Evolutionary conservation across 768 basidiomycete genomes (phyloP), one percentile per base, ranked within the genome.

Genomic region (Calocera viscosa): DNA sequence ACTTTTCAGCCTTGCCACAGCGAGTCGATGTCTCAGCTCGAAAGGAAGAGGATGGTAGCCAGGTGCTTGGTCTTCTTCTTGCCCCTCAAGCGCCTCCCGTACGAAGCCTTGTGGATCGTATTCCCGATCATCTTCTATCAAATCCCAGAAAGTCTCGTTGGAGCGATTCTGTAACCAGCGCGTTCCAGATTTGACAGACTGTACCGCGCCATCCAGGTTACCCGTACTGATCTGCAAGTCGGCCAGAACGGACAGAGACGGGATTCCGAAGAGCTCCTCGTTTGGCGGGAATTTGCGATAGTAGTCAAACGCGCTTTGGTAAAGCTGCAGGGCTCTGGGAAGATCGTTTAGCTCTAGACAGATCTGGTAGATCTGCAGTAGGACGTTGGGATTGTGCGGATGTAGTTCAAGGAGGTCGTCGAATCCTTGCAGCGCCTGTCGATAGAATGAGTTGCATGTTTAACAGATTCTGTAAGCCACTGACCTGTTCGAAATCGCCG

Each of bases 111-210:
- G 69, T 22, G 81, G 72, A 72, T 93, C 91, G 72, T 84, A 99
- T 76, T 99, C 95, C 63, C 94, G 80, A 73, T 99, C 95, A 73
- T 99, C 94, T 33, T 82, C 83, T 65, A 86, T 83, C 24, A 81
- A 74, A 70, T 93, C 90, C 93, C 94, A 97, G 67, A 87, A 86
- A 73, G 89, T 87, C 53, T 82, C 78, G 34, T 72, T 69, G n/a
- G 77, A 78, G 34, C 95, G 79, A 0, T 91, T 91, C 74, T 97
- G 91, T n/a, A 97, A 75, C 95, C 95, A 98, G 66, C 95, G 78
- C 64, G 84, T 87, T 0, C 94, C 94, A 64, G 79, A 80, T 60
- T 88, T 81, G 64, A 95, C 86, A 0, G 84, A 82, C 14, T 83
- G 79, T 17, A 92, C 78, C 0, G 89, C 89, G 43, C 82, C 79